Evolutionary conservation across 1,139 yeast species (phyloP).

Genomic region (Yamadazyma triangularis): DNA sequence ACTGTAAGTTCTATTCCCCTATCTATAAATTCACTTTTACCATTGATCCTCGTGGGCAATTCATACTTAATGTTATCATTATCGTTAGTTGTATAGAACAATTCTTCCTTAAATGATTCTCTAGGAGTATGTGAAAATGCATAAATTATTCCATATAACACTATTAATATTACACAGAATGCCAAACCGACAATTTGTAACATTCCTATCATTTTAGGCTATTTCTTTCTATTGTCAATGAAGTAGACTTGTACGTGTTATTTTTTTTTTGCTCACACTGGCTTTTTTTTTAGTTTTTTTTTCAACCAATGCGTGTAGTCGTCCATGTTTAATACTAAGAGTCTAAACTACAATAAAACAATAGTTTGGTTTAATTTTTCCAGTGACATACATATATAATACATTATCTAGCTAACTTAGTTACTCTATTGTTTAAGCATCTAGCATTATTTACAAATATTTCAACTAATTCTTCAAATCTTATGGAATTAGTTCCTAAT

Average conservation of each 20-base stretch:
- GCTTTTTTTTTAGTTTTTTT: not conserved
- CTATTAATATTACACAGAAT: conserved; percentile 5
- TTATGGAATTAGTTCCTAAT: conserved; percentile 49
- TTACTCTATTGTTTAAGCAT: conserved; percentile 40
- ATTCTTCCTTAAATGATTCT: conserved; percentile 47
- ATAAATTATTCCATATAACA: conserved; percentile 36
- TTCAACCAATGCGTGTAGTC: no score
- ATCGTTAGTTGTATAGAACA: conserved; percentile 43
- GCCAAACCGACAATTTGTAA: not conserved
- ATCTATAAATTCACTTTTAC: conserved; percentile 26
- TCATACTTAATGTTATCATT: conserved; percentile 14
- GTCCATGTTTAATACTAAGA: no score
- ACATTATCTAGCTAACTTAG: conserved; percentile 36
- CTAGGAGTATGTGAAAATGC: conserved; percentile 64
- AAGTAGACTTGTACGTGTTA: not conserved
- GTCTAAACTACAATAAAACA: no score
- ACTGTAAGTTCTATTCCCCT: conserved; percentile 54
- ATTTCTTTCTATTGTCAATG: no score
- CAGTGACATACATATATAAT: no score
- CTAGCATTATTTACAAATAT: conserved; percentile 71
- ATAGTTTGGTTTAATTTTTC: no score
- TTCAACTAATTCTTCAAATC: conserved; percentile 69
- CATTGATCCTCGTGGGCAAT: conserved; percentile 25
- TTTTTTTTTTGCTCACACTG: not conserved
- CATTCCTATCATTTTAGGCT: no score